Percentiles rank a stretch among this genome's conserved stretches.
These are phyloP conservation scores for Nepenthes alata DNA, from an alignment of 179 eudicot species.

Conservation along the genomic window DNA sequence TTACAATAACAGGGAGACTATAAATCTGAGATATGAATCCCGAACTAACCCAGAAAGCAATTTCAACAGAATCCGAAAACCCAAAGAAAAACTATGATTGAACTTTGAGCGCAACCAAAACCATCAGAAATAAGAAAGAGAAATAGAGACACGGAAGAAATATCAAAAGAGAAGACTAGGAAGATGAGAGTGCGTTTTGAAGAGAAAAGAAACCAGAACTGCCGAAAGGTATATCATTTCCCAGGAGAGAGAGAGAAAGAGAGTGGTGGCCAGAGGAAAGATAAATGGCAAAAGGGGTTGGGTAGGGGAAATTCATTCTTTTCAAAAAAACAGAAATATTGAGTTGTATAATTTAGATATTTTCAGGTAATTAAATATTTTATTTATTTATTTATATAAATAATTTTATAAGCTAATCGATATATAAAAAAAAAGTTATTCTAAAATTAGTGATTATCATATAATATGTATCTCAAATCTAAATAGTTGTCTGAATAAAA, in stretches of 20 bases:
- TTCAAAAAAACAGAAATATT: too few relatives aligned
- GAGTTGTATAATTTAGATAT: too few relatives aligned
- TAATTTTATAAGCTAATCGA: too few relatives aligned
- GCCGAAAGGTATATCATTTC: constrained; percentile 1
- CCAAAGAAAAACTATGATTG: not conserved
- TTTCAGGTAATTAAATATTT: too few relatives aligned
- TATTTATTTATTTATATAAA: too few relatives aligned
- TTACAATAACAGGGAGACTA: not conserved
- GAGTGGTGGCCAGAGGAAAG: too few relatives aligned
- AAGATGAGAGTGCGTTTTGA: not conserved
- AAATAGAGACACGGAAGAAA: not conserved
- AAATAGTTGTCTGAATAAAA: too few relatives aligned
- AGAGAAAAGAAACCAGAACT: not conserved
- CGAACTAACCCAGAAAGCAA: not conserved
- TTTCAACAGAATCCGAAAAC: not conserved
- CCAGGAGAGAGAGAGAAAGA: not conserved
- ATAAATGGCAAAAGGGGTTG: not conserved
- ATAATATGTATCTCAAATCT: too few relatives aligned
- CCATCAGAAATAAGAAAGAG: not conserved
- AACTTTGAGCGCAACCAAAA: not conserved
- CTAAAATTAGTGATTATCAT: too few relatives aligned
- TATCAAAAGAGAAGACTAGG: not conserved
- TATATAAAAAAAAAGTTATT: too few relatives aligned
- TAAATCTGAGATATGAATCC: not conserved
- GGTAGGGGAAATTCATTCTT: not conserved